Evolutionary conservation across 768 basidiomycete species (phyloP).

Genomic region (Cyclocybe aegerita): DNA sequence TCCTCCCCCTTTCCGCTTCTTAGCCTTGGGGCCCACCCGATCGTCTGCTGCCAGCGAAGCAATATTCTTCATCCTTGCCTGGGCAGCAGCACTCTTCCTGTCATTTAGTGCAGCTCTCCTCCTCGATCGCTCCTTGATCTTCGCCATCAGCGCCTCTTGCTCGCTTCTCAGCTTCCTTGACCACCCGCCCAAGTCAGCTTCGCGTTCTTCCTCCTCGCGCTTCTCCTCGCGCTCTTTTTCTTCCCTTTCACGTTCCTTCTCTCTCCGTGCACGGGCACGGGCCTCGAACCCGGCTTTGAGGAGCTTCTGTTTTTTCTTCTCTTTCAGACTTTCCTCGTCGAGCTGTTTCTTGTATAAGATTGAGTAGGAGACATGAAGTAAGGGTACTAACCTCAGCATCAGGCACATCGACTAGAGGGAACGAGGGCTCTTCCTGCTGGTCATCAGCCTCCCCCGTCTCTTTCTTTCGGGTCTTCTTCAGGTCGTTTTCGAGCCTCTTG

Average conservation of each 20-base stretch:
- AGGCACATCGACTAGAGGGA: constrained; percentile 88
- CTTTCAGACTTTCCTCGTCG: constrained; percentile 88
- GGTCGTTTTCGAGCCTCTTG: constrained; percentile 79
- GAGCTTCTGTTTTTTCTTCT: constrained; percentile 91
- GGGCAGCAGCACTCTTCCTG: constrained; percentile 91
- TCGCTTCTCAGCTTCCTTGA: constrained; percentile 66
- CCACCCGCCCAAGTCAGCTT: constrained; percentile 74
- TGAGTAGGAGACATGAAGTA: not conserved
- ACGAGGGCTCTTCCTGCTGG: constrained; percentile 75
- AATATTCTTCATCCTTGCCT: constrained; percentile 95
- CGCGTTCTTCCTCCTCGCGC: constrained; percentile 76
- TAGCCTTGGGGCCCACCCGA: constrained; percentile 60
- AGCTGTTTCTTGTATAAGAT: constrained; percentile 40
- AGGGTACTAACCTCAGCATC: constrained; percentile 72
- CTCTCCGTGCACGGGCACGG: constrained; percentile 75
- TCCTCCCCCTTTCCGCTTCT: constrained; percentile 79
- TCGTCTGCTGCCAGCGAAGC: constrained; percentile 90
- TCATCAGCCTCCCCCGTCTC: constrained; percentile 67
- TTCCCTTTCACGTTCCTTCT: constrained; percentile 84
- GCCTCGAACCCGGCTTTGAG: constrained; percentile 95
- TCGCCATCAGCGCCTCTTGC: constrained; percentile 79
- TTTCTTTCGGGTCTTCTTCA: constrained; percentile 80
- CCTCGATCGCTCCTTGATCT: constrained; percentile 82
- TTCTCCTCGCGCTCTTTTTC: constrained; percentile 70
- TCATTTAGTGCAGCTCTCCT: constrained; percentile 82